phyloP scores from a whole-genome alignment of 2,329 filamentous ascomycete species.

The Chalara sp. region DNA sequence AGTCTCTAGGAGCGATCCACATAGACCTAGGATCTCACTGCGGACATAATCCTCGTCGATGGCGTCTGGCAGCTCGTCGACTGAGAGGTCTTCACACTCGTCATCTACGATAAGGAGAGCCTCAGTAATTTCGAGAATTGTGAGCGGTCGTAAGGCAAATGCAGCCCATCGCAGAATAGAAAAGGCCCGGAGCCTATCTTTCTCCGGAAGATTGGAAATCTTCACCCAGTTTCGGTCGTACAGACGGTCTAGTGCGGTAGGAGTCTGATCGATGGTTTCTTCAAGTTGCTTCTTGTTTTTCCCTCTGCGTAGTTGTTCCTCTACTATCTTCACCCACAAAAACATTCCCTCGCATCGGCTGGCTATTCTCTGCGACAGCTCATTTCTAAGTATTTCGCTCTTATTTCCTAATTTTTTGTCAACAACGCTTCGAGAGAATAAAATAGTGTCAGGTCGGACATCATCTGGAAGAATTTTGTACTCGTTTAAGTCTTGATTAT shows the following conservation, averaged over 20 bases:
- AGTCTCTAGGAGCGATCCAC: conserved; percentile 26
- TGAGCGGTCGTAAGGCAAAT: conserved; percentile 14
- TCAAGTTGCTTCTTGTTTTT: conserved; percentile 8
- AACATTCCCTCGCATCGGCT: conserved; percentile 12
- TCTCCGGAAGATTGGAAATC: conserved; percentile 5
- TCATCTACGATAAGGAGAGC: conserved; percentile 11
- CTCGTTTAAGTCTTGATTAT: conserved; percentile 2
- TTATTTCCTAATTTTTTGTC: conserved; percentile 7
- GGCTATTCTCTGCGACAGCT: conserved; percentile 5
- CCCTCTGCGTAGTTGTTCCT: conserved; percentile 3
- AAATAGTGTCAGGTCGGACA: neutral
- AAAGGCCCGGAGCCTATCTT: conserved; percentile 7
- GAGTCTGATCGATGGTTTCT: conserved; percentile 5
- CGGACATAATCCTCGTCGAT: conserved; percentile 26
- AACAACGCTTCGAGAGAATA: conserved; percentile 4
- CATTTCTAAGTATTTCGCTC: conserved; percentile 1
- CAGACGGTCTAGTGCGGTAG: conserved; percentile 6
- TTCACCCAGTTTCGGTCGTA: conserved; percentile 9
- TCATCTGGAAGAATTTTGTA: conserved; percentile 6
- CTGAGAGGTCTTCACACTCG: conserved; percentile 9
- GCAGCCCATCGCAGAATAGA: conserved; percentile 13
- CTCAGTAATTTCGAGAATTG: conserved; percentile 14
- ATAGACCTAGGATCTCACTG: conserved; percentile 23
- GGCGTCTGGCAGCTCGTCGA: conserved; percentile 21
- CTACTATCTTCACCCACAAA: conserved; percentile 10